Evolutionary conservation across 441 rosid species (phyloP).

Genomic region (Populus tomentosa): DNA sequence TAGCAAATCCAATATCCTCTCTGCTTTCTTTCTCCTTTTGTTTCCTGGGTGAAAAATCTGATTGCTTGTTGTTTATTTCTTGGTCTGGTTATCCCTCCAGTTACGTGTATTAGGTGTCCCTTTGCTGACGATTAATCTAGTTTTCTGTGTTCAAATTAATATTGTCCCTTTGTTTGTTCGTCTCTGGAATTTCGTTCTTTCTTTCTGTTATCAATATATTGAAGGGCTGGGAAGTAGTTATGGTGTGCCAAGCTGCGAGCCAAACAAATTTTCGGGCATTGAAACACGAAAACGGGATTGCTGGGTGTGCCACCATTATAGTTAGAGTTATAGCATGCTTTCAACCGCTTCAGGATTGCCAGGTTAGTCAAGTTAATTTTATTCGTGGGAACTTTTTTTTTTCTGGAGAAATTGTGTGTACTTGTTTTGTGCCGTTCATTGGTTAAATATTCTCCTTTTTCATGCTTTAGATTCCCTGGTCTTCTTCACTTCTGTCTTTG

Average conservation of each 20-base stretch:
- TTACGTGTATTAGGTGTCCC: neutral
- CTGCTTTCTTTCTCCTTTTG: constrained; percentile 2
- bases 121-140: constrained; percentile 2
- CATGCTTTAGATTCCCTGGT: neutral
- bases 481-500: constrained; percentile 2
- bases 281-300: constrained; percentile 85
- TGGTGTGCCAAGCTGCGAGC: constrained; percentile 98
- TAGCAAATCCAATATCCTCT: neutral
- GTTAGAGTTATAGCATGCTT: constrained; percentile 97
- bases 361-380: constrained; percentile 56
- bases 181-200: constrained; percentile 20
- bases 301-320: constrained; percentile 78
- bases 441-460: neutral
- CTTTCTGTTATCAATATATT: constrained; percentile 18
- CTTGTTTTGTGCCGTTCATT: neutral
- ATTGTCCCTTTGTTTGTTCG: constrained; percentile 1
- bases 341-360: constrained; percentile 95
- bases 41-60: neutral
- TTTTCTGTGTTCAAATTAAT: neutral
- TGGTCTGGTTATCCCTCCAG: neutral
- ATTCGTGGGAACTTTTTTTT: constrained; percentile 7
- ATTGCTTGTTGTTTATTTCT: neutral
- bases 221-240: constrained; percentile 63
- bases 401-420: constrained; percentile 9
- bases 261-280: constrained; percentile 91